Evolutionary conservation across 2,329 filamentous ascomycete species (phyloP).

Genomic region (Xylaria sp.): DNA sequence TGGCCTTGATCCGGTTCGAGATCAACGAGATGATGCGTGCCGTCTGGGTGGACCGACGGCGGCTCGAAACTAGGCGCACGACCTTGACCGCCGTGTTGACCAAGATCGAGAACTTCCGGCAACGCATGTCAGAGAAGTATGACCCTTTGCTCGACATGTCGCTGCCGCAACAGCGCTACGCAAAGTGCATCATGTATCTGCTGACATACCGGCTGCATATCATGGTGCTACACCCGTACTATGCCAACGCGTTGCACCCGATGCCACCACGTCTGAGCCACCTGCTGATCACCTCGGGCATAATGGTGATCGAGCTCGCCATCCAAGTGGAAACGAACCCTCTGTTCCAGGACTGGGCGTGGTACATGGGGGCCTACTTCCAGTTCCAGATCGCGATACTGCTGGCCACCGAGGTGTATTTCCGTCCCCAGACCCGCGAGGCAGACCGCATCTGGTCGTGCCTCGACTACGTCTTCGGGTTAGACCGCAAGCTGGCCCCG

Average conservation of each 20-base stretch:
- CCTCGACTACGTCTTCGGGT: slow-evolving; percentile 73
- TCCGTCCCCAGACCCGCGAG: slow-evolving; percentile 60
- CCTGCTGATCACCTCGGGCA: slow-evolving; percentile 67
- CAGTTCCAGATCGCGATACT: slow-evolving; percentile 75
- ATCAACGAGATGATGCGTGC: slow-evolving; percentile 74
- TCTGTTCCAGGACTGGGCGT: slow-evolving; percentile 64
- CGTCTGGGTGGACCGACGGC: slow-evolving; percentile 72
- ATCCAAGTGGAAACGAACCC: slow-evolving; percentile 53
- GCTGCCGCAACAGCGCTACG: slow-evolving; percentile 66
- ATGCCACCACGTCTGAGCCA: slow-evolving; percentile 68
- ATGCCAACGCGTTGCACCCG: slow-evolving; percentile 51
- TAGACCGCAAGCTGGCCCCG: slow-evolving; percentile 57
- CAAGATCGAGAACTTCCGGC: slow-evolving; percentile 72
- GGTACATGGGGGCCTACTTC: slow-evolving; percentile 74
- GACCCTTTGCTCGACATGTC: slow-evolving; percentile 64
- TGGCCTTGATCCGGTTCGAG: slow-evolving; percentile 73
- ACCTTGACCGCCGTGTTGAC: slow-evolving; percentile 68
- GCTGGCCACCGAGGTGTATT: slow-evolving; percentile 70
- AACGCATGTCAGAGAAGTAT: slow-evolving; percentile 69
- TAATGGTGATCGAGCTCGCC: slow-evolving; percentile 55
- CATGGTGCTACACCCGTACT: slow-evolving; percentile 72
- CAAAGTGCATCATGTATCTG: slow-evolving; percentile 68
- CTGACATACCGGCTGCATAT: slow-evolving; percentile 67
- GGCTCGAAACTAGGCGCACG: slow-evolving; percentile 65
- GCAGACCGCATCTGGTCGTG: slow-evolving; percentile 72